Conservation (phyloP, 371 early-diverging fungal species). For the Actinomortierella wolfii region DNA sequence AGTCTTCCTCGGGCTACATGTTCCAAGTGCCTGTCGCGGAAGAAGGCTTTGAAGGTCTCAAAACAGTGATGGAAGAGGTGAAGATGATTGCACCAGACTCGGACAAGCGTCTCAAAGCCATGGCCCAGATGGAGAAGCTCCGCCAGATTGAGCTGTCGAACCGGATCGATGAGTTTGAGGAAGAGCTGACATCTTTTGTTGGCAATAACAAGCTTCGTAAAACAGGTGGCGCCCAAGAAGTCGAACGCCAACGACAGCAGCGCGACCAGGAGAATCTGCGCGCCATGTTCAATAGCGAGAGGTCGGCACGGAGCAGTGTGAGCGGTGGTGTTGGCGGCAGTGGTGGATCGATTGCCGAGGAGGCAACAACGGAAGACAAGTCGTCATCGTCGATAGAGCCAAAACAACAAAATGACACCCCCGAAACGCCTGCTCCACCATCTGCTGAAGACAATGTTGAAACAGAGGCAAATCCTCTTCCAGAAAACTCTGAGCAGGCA, state of each 20-base stretch:
- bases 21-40: constrained; percentile 67
- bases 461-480: too few relatives aligned
- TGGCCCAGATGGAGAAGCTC: constrained; percentile 68
- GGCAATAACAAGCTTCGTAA: constrained; percentile 61
- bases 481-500: too few relatives aligned
- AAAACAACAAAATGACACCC: too few relatives aligned
- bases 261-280: constrained; percentile 64
- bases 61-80: constrained; percentile 73
- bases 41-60: constrained; percentile 65
- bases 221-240: constrained; percentile 73
- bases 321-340: too few relatives aligned
- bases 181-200: constrained; percentile 73
- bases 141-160: constrained; percentile 68
- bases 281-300: constrained; percentile 54
- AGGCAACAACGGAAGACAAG: too few relatives aligned
- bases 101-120: constrained; percentile 66
- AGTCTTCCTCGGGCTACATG: constrained; percentile 16
- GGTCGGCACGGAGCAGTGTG: constrained; percentile 7
- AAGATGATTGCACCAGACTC: constrained; percentile 70
- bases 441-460: too few relatives aligned
- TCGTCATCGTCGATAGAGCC: too few relatives aligned
- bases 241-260: constrained; percentile 66
- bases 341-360: too few relatives aligned
- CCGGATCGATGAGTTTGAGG: constrained; percentile 72
- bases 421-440: too few relatives aligned